These are phyloP conservation scores for Hymenoscyphus infarciens DNA, from an alignment of 2,329 filamentous ascomycete genomes.

Conservation along the genomic window DNA sequence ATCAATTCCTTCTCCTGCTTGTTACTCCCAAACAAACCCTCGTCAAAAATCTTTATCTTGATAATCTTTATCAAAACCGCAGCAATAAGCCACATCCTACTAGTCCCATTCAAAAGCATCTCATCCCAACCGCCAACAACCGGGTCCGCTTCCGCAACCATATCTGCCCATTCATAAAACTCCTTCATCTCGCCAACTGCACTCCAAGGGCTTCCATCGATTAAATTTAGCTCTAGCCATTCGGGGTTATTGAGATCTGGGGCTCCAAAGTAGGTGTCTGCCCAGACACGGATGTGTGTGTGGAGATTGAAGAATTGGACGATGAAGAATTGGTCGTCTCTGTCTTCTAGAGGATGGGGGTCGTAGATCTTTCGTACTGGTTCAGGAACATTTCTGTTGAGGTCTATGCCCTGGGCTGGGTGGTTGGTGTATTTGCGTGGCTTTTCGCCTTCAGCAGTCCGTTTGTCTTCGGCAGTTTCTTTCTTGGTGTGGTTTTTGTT, in stretches of 20 bases:
- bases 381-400: neutral
- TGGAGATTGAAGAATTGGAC: conserved; percentile 19
- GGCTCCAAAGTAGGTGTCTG: conserved; percentile 18
- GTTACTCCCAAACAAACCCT: conserved; percentile 27
- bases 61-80: conserved; percentile 26
- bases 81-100: conserved; percentile 28
- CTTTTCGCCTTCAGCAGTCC: neutral
- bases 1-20: conserved; percentile 24
- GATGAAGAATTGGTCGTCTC: conserved; percentile 24
- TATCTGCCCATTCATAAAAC: conserved; percentile 24
- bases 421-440: neutral
- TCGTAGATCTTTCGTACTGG: conserved; percentile 18
- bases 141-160: conserved; percentile 26
- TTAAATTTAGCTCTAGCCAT: conserved; percentile 17
- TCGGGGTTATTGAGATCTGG: conserved; percentile 13
- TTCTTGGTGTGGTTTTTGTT: neutral
- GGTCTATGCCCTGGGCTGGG: neutral
- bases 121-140: conserved; percentile 26
- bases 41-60: conserved; percentile 27
- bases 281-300: conserved; percentile 12
- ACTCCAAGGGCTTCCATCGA: neutral
- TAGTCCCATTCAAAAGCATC: conserved; percentile 21
- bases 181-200: conserved; percentile 14
- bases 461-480: neutral
- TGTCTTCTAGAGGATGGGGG: conserved; percentile 21